Percentiles rank a stretch among this genome's conserved stretches.
Evolutionary conservation across 2,329 filamentous ascomycete species (phyloP).

Genomic region (Phialemoniopsis sp.): DNA sequence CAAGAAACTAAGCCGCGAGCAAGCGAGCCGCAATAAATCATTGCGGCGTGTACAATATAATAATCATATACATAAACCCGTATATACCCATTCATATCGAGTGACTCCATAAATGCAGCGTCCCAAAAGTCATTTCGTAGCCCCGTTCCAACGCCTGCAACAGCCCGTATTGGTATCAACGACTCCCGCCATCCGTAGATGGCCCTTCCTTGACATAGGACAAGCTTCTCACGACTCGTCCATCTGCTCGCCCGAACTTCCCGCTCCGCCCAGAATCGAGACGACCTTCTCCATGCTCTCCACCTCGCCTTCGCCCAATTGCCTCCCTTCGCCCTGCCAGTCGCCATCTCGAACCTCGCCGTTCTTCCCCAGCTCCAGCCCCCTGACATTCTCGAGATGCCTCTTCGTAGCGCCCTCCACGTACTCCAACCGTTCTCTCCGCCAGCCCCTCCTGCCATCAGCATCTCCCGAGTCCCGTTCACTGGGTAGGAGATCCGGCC

Average conservation of each 20-base stretch:
- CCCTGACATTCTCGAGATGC: constrained; percentile 68
- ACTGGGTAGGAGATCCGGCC: constrained; percentile 51
- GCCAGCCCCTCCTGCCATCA: constrained; percentile 48
- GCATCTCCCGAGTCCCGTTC: constrained; percentile 21
- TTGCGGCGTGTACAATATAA: no score
- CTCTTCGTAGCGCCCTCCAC: constrained; percentile 75
- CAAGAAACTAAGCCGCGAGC: neutral
- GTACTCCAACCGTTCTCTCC: constrained; percentile 72
- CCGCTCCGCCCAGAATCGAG: constrained; percentile 33
- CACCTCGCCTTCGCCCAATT: constrained; percentile 47
- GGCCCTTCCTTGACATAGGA: no score
- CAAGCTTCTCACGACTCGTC: constrained; percentile 16
- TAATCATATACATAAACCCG: no score
- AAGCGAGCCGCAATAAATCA: no score
- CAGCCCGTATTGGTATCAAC: no score
- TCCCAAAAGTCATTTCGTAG: no score
- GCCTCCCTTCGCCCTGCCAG: constrained; percentile 53
- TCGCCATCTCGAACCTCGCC: constrained; percentile 63
- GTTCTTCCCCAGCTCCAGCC: constrained; percentile 58
- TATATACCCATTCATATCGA: no score
- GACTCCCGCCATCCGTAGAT: no score
- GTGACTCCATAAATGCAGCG: no score
- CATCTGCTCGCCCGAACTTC: constrained; percentile 13
- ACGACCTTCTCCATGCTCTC: constrained; percentile 51
- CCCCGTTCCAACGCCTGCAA: no score